Conservation (phyloP, 768 basidiomycete species). For the Flagelloscypha sp. region DNA sequence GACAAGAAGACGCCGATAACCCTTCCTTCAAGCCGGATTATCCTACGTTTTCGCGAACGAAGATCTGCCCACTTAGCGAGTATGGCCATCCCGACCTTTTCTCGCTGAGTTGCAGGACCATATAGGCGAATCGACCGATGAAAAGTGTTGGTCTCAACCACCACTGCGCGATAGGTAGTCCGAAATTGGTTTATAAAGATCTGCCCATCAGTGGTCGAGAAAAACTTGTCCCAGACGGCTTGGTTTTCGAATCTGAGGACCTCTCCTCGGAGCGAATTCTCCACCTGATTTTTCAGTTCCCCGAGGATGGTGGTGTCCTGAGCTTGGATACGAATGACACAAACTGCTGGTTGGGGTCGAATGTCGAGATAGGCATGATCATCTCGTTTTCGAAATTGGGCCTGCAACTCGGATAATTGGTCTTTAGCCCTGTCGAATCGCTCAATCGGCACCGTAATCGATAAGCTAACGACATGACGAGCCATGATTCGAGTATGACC, state of each 20-base stretch:
- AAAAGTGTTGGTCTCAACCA: slow-evolving; percentile 31
- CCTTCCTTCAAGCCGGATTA: slow-evolving; percentile 38
- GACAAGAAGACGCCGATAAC: slow-evolving; percentile 39
- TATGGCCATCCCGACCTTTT: slow-evolving; percentile 34
- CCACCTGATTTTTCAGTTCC: slow-evolving; percentile 50
- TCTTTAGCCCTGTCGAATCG: slow-evolving; percentile 31
- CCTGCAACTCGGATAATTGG: slow-evolving; percentile 41
- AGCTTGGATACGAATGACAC: slow-evolving; percentile 34
- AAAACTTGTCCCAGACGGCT: slow-evolving; percentile 60
- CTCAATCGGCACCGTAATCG: slow-evolving; percentile 30
- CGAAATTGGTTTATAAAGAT: slow-evolving; percentile 40
- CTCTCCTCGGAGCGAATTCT: slow-evolving; percentile 57
- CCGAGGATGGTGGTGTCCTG: slow-evolving; percentile 41
- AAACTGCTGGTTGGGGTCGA: slow-evolving; percentile 8
- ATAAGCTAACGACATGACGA: slow-evolving; percentile 44
- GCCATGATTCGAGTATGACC: slow-evolving; percentile 42
- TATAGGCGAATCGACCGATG: slow-evolving; percentile 46
- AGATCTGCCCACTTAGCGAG: slow-evolving; percentile 38
- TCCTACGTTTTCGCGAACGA: slow-evolving; percentile 28
- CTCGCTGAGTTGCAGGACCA: slow-evolving; percentile 37
- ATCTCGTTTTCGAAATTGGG: slow-evolving; percentile 22
- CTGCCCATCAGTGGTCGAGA: slow-evolving; percentile 32
- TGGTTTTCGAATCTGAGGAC: slow-evolving; percentile 41
- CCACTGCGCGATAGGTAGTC: slow-evolving; percentile 26
- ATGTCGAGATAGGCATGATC: slow-evolving; percentile 16